Conservation (phyloP, 768 basidiomycete genomes). For the Ephemerocybe angulata region DNA sequence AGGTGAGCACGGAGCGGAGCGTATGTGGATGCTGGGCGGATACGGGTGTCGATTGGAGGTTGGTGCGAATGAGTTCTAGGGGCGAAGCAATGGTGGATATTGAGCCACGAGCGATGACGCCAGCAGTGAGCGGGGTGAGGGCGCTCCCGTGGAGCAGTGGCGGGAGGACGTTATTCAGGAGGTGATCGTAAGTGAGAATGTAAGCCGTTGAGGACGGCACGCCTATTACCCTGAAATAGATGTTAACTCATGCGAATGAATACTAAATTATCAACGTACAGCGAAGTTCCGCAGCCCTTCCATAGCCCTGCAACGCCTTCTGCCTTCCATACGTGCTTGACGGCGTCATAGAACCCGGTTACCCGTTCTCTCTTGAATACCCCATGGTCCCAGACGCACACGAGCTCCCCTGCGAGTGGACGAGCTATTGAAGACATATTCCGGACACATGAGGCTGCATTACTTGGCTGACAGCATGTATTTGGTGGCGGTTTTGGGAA, state of each 20-base stretch:
- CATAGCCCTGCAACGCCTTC: slow-evolving; percentile 87
- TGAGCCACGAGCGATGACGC: slow-evolving; percentile 75
- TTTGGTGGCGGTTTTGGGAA: slow-evolving; percentile 52
- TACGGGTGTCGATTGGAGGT: slow-evolving; percentile 82
- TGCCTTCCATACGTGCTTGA: slow-evolving; percentile 71
- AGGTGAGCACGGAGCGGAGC: slow-evolving; percentile 65
- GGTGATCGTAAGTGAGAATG: slow-evolving; percentile 93
- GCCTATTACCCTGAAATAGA: slow-evolving; percentile 64
- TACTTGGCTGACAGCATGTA: slow-evolving; percentile 69
- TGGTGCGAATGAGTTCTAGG: slow-evolving; percentile 89
- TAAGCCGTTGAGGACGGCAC: slow-evolving; percentile 91
- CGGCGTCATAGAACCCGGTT: slow-evolving; percentile 82
- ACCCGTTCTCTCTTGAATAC: slow-evolving; percentile 68
- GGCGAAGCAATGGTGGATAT: slow-evolving; percentile 82
- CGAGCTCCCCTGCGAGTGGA: slow-evolving; percentile 55
- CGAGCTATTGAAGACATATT: slow-evolving; percentile 74
- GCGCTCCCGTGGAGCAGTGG: slow-evolving; percentile 48
- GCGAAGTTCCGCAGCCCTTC: slow-evolving; percentile 90
- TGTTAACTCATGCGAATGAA: slow-evolving; percentile 9
- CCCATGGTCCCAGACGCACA: slow-evolving; percentile 78
- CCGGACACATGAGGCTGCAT: slow-evolving; percentile 55
- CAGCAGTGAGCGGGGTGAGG: slow-evolving; percentile 72
- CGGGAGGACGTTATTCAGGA: slow-evolving; percentile 62
- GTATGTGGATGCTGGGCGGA: slow-evolving; percentile 72
- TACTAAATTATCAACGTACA: slow-evolving; percentile 49